Evolutionary conservation across 2,329 filamentous ascomycete species (phyloP).

Genomic region (Coniochaeta ligniaria): DNA sequence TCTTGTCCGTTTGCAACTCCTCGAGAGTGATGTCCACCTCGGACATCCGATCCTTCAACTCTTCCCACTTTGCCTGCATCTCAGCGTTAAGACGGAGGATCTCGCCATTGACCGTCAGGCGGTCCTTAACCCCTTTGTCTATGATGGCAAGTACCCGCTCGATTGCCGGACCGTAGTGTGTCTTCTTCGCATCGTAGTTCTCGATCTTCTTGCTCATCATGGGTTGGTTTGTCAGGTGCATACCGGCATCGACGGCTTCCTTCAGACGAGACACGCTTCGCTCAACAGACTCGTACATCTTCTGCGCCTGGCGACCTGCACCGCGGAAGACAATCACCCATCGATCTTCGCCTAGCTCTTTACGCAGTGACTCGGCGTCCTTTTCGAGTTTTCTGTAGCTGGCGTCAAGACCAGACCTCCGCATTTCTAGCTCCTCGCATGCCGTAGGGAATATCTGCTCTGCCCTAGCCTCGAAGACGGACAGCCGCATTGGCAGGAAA

Average conservation of each 20-base stretch:
- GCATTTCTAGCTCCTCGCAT: constrained; percentile 78
- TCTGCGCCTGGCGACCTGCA: constrained; percentile 83
- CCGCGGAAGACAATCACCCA: constrained; percentile 96
- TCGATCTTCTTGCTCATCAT: constrained; percentile 76
- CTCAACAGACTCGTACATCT: constrained; percentile 95
- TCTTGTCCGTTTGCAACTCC: constrained; percentile 56
- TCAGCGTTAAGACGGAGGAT: constrained; percentile 81
- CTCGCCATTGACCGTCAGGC: constrained; percentile 94
- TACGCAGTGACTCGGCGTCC: constrained; percentile 81
- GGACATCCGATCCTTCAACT: constrained; percentile 67
- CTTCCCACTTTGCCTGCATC: constrained; percentile 74
- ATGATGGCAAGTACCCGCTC: constrained; percentile 88
- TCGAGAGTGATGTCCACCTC: constrained; percentile 72
- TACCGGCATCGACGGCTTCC: constrained; percentile 68
- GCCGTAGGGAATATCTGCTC: constrained; percentile 78
- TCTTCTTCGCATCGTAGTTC: constrained; percentile 90
- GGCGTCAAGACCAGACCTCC: constrained; percentile 68
- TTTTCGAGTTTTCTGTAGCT: constrained; percentile 82
- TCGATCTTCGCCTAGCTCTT: constrained; percentile 88
- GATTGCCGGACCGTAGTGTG: constrained; percentile 89
- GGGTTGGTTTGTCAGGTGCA: constrained; percentile 65
- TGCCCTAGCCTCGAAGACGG: constrained; percentile 75
- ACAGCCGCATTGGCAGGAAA: constrained; percentile 90
- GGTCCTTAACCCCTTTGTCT: constrained; percentile 88
- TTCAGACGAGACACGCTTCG: constrained; percentile 76